phyloP scores from a whole-genome alignment of 164 flowering plant genomes.

The Kalanchoe fedtschenkoi region DNA sequence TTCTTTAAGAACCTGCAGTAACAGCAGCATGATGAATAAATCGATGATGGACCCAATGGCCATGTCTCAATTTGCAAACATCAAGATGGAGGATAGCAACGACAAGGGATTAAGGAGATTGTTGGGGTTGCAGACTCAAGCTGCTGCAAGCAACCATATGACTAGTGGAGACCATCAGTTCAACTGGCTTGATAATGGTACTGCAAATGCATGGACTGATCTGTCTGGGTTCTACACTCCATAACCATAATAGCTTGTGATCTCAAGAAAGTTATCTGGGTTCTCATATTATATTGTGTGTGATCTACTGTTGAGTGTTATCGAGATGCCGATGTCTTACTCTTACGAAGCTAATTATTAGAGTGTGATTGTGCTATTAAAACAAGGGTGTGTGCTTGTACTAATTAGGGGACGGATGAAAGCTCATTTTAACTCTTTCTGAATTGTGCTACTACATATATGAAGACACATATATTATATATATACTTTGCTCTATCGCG shows the following conservation, averaged over 20 bases:
- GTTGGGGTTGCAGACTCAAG: not conserved
- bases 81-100: conserved; percentile 1
- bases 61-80: not conserved
- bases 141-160: not conserved
- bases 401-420: too few species aligned
- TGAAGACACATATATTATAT: too few species aligned
- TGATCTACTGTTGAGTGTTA: not conserved
- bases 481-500: too few species aligned
- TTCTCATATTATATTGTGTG: not conserved
- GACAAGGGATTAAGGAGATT: not conserved
- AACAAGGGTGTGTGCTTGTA: too few species aligned
- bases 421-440: too few species aligned
- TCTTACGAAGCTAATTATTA: too few species aligned
- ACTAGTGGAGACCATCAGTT: not conserved
- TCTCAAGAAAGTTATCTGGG: not conserved
- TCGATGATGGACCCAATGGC: not conserved
- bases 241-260: not conserved
- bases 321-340: not conserved
- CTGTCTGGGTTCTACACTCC: not conserved
- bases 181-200: not conserved
- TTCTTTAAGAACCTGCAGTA: not conserved
- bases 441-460: too few species aligned
- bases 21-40: not conserved
- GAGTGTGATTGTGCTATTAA: too few species aligned
- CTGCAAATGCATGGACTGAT: not conserved